A percentile compares a stretch with the other conserved stretches of the same genome.
Conservation (phyloP, 129 eudicot species). For the Pittosporum tobira region DNA sequence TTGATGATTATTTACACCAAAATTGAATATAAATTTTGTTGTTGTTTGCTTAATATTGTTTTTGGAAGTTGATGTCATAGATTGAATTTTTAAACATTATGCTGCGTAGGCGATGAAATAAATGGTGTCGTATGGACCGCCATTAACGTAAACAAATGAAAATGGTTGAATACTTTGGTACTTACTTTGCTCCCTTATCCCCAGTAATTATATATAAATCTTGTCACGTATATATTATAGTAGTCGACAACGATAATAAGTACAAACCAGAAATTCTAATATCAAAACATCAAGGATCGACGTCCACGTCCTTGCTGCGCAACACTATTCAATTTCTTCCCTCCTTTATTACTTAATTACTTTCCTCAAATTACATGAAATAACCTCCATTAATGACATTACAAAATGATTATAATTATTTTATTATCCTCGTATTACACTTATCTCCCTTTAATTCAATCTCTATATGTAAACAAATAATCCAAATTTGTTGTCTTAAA, state of each 20-base stretch:
- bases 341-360: neutral
- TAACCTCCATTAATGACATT: neutral
- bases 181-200: too few species aligned
- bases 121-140: constrained; percentile 10
- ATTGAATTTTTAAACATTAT: neutral
- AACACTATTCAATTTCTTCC: neutral
- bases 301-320: constrained; percentile 18
- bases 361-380: neutral
- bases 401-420: neutral
- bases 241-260: neutral
- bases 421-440: neutral
- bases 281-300: neutral
- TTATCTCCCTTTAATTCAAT: neutral
- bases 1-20: too few species aligned
- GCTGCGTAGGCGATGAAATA: constrained; percentile 16
- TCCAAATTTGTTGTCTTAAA: too few species aligned
- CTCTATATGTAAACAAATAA: too few species aligned
- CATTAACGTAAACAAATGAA: constrained; percentile 6
- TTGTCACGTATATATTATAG: neutral
- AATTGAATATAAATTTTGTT: too few species aligned
- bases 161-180: too few species aligned
- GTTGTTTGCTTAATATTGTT: too few species aligned
- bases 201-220: too few species aligned
- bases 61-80: neutral
- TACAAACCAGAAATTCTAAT: constrained; percentile 9